Evolutionary conservation across 257 asterid species (phyloP).

Genomic region (Apocynum venetum): DNA sequence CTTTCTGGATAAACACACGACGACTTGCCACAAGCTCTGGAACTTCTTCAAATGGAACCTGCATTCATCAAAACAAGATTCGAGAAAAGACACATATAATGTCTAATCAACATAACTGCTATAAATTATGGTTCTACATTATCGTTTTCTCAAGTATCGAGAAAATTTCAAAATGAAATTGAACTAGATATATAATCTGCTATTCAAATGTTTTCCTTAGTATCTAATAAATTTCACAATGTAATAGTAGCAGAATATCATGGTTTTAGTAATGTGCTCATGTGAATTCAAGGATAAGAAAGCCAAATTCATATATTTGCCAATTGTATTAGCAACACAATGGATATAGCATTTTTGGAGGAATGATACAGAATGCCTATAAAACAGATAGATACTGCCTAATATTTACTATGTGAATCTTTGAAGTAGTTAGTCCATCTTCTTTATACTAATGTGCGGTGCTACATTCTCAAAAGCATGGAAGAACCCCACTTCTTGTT

Average conservation of each 20-base stretch:
- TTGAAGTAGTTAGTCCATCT: neutral
- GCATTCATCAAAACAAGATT: slow-evolving; percentile 18
- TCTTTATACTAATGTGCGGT: neutral
- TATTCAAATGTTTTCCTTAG: neutral
- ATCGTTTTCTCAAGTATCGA: neutral
- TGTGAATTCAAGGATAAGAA: neutral
- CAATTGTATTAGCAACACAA: neutral
- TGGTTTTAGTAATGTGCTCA: neutral
- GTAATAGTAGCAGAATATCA: neutral
- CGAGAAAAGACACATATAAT: slow-evolving; percentile 12
- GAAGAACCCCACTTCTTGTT: neutral
- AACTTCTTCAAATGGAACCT: slow-evolving; percentile 99
- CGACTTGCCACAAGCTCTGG: slow-evolving; percentile 88
- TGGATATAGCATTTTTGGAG: neutral
- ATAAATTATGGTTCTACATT: neutral
- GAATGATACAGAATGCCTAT: neutral
- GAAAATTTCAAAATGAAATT: neutral
- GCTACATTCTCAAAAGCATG: neutral
- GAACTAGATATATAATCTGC: neutral
- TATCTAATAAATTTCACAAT: neutral
- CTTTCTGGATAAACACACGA: slow-evolving; percentile 70
- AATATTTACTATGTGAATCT: neutral
- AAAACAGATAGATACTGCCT: neutral
- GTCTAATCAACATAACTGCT: slow-evolving; percentile 17
- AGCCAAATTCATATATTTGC: neutral